These are phyloP conservation scores for Annulohypoxylon moriforme DNA, from an alignment of 495 filamentous ascomycete genomes.

Conservation along the genomic window DNA sequence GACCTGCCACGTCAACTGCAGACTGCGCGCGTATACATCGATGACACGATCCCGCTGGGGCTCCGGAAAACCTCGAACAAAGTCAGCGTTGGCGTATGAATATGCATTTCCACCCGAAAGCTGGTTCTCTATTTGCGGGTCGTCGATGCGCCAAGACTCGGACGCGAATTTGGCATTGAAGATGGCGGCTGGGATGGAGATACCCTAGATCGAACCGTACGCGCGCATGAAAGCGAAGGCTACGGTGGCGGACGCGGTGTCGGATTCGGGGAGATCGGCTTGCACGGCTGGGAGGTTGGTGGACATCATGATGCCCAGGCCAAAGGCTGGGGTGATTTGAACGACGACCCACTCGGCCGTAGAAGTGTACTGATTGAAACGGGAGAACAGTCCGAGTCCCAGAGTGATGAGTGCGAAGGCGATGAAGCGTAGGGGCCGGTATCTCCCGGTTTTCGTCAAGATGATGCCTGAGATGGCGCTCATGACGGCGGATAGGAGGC, in stretches of 20 bases:
- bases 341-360: constrained; percentile 47
- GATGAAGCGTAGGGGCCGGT: constrained; percentile 57
- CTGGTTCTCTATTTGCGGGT: constrained; percentile 2
- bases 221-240: constrained; percentile 60
- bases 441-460: constrained; percentile 56
- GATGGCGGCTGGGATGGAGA: constrained; percentile 58
- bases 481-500: constrained; percentile 49
- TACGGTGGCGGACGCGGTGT: constrained; percentile 56
- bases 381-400: constrained; percentile 56
- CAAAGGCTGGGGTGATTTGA: constrained; percentile 50
- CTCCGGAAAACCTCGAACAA: background rate
- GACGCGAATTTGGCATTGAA: constrained; percentile 60
- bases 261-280: constrained; percentile 53
- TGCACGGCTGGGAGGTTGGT: constrained; percentile 48
- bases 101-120: constrained; percentile 22
- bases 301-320: constrained; percentile 50
- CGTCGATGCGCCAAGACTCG: constrained; percentile 10
- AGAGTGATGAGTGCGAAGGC: constrained; percentile 55
- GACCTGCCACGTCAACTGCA: background rate
- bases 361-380: constrained; percentile 42
- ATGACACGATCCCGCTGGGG: constrained; percentile 10
- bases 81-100: constrained; percentile 8
- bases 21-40: constrained; percentile 8
- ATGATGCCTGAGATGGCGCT: constrained; percentile 44
- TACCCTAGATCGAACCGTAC: constrained; percentile 62